A percentile compares a stretch with the other conserved stretches of the same genome.
Evolutionary conservation across 2,329 filamentous ascomycete species (phyloP).

Genomic region (Colletotrichum melonis): DNA sequence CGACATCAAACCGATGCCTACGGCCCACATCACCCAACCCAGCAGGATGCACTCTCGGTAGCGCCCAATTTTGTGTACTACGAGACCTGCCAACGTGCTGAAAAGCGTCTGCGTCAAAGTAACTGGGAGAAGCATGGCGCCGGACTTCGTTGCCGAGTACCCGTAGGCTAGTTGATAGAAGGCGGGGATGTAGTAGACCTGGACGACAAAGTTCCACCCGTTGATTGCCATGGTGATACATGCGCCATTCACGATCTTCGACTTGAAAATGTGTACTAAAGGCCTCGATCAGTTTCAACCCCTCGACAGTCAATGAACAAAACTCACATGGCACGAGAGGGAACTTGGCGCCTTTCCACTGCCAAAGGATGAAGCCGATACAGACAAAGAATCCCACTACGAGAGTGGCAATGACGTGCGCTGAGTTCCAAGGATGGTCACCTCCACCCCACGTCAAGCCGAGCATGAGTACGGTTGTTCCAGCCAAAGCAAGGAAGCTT

Average conservation of each 20-base stretch:
- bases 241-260: constrained; percentile 63
- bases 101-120: constrained; percentile 57
- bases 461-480: constrained; percentile 58
- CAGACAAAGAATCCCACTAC: constrained; percentile 54
- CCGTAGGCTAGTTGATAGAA: constrained; percentile 60
- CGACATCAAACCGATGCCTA: constrained; percentile 64
- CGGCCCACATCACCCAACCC: constrained; percentile 63
- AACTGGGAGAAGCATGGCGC: constrained; percentile 54
- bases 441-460: constrained; percentile 70
- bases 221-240: constrained; percentile 69
- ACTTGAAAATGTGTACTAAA: constrained; percentile 64
- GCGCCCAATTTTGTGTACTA: constrained; percentile 63
- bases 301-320: background rate
- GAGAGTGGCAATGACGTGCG: constrained; percentile 65
- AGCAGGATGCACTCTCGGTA: constrained; percentile 66
- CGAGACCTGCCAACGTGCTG: constrained; percentile 62
- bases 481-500: constrained; percentile 48
- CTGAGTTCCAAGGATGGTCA: constrained; percentile 66
- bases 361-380: constrained; percentile 62
- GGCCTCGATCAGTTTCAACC: constrained; percentile 26
- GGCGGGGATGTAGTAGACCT: constrained; percentile 60
- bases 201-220: constrained; percentile 69
- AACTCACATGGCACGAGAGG: constrained; percentile 58
- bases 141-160: constrained; percentile 54
- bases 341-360: constrained; percentile 59